Base-by-base conservation (phyloP, 495 filamentous ascomycete species). In the Corynascus novoguineensis region DNA sequence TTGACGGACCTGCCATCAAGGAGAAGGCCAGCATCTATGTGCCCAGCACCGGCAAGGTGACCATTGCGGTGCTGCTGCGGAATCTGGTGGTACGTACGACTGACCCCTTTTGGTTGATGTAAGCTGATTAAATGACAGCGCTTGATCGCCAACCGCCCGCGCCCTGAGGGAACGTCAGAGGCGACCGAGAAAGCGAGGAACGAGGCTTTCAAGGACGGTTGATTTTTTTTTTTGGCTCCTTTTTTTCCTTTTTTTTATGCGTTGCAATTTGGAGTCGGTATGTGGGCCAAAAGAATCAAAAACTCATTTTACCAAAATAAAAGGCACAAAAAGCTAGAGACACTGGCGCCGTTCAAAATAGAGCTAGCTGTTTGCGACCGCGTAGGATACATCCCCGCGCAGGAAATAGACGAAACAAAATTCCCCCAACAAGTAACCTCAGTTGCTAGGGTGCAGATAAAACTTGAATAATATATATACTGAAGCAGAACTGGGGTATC, bases 11-110 rank as follows among this genome's bases (percentile, higher is more conserved):
- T 0, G 86, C 86, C 50, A 83, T 98, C 44, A 96, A 93, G 73
- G 87, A 95, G 65, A 92, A 88, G 74, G 93, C 93, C 2, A 88
- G 89, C n/a, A 92, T 98, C 64, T 98, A 95, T 59, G 91, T 97
- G 7, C 93, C 93, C 6, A 92, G 91, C 3, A 95, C 95, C 64
- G 93, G 93, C 51, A 98, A 97, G 75, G 93, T 98, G 25, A 98
- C 93, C 1, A 97, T 97, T 68, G 86, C 92, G 11, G 84, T 97
- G 15, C 73, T 98, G 57, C 76, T 97, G 60, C 76, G 93, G 50
- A 98, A 98, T 69, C 74, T 97, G 10, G 75, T 96, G 70, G 89
- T 79, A 27, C 32, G 22, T 14, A 4, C 11, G 3, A 49, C n/a
- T 17, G 9, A 15, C 8, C 3, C 22, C 25, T 58, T n/a, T 44